A percentile compares a stretch with the other conserved stretches of the same genome.
Conservation (phyloP, 2,329 filamentous ascomycete genomes). For the Fusarium circinatum region DNA sequence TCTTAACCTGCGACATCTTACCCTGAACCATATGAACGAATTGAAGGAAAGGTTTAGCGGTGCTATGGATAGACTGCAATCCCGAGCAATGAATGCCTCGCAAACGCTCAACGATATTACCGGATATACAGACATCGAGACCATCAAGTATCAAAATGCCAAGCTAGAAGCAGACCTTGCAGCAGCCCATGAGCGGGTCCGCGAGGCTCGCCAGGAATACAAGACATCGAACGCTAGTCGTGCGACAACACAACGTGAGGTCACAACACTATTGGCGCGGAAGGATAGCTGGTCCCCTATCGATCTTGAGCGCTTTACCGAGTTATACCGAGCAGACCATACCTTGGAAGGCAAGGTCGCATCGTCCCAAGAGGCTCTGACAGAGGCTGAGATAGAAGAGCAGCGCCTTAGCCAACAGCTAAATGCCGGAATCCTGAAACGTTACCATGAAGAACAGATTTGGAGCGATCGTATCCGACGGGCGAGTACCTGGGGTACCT, state of each 20-base stretch:
- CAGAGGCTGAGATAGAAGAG: conserved; percentile 80
- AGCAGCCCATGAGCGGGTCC: conserved; percentile 72
- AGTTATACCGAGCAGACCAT: conserved; percentile 91
- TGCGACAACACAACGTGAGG: conserved; percentile 91
- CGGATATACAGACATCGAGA: conserved; percentile 91
- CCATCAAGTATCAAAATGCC: conserved; percentile 82
- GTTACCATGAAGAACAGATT: conserved; percentile 99
- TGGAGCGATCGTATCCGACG: conserved; percentile 98
- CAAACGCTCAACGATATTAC: conserved; percentile 94
- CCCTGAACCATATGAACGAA: conserved; percentile 48
- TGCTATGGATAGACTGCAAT: conserved; percentile 90
- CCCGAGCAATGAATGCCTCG: conserved; percentile 84
- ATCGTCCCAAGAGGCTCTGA: conserved; percentile 76
- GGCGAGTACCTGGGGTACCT: conserved; percentile 98
- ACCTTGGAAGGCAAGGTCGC: conserved; percentile 87
- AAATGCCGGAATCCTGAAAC: conserved; percentile 83
- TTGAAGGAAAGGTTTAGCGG: conserved; percentile 49
- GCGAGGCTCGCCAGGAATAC: conserved; percentile 78
- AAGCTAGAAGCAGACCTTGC: conserved; percentile 69
- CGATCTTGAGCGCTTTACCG: conserved; percentile 94
- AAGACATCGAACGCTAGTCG: conserved; percentile 85
- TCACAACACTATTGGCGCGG: conserved; percentile 90
- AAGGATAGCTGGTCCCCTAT: conserved; percentile 90
- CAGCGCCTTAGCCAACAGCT: conserved; percentile 80
- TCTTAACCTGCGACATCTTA: conserved; percentile 47